These are phyloP conservation scores for Salix brachista DNA, from an alignment of 345 rosid genomes.

Conservation along the genomic window DNA sequence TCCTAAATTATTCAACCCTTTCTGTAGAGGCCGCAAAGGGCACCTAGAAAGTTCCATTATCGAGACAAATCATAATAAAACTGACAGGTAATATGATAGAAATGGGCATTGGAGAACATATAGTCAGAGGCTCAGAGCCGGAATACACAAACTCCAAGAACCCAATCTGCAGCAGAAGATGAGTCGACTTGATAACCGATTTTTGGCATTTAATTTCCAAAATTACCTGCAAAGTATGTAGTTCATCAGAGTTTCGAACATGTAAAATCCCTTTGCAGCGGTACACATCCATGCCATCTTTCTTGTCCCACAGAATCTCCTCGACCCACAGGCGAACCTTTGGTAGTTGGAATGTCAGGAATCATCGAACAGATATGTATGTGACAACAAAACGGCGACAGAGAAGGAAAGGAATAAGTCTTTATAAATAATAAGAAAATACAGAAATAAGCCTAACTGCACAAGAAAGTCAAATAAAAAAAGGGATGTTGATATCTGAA, in stretches of 20 bases:
- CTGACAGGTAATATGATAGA: neutral
- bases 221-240: conserved; percentile 87
- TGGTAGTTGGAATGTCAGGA: conserved; percentile 4
- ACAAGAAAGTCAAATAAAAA: neutral
- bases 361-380: neutral
- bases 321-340: conserved; percentile 84
- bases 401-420: neutral
- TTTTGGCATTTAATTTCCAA: conserved; percentile 5
- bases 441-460: neutral
- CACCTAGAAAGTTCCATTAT: neutral
- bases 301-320: conserved; percentile 93
- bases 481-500: neutral
- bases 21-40: no score
- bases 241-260: conserved; percentile 57
- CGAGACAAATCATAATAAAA: neutral
- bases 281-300: conserved; percentile 67
- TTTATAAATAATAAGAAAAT: neutral
- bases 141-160: neutral
- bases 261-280: conserved; percentile 88
- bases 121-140: neutral
- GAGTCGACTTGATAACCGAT: conserved; percentile 1
- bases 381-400: neutral
- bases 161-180: neutral
- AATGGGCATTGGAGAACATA: neutral
- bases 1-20: no score